phyloP scores from a whole-genome alignment of 495 filamentous ascomycete genomes.

The Pyrenopolyporus hunteri region DNA sequence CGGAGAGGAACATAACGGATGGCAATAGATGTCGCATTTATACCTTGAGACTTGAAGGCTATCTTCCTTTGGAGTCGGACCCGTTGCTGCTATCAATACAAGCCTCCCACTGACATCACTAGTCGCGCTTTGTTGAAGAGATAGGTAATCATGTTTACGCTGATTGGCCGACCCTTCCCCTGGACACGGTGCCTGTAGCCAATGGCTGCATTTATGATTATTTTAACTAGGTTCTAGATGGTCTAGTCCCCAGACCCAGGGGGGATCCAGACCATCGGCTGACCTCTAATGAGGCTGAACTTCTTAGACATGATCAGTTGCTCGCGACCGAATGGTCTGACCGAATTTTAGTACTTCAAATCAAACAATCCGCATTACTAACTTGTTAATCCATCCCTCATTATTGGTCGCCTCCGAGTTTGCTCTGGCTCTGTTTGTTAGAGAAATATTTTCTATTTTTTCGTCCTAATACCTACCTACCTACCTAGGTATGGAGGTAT shows the following conservation, averaged over 20 bases:
- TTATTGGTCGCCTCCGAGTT: slow-evolving; percentile 13
- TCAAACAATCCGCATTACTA: background rate
- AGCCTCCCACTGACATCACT: slow-evolving; percentile 32
- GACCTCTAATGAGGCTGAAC: slow-evolving; percentile 17
- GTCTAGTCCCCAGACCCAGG: background rate
- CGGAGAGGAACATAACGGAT: too few species aligned
- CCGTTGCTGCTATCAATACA: background rate
- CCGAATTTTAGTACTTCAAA: background rate
- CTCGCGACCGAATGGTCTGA: slow-evolving; percentile 13
- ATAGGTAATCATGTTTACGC: slow-evolving; percentile 31
- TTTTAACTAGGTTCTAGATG: slow-evolving; percentile 1
- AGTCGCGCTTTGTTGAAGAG: slow-evolving; percentile 2
- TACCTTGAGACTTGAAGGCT: too few species aligned
- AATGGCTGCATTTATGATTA: slow-evolving; percentile 31
- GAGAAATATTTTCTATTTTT: background rate
- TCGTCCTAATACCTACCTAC: background rate
- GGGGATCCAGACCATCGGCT: slow-evolving; percentile 18
- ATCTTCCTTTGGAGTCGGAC: too few species aligned
- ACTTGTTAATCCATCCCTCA: background rate
- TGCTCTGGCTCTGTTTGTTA: slow-evolving; percentile 1
- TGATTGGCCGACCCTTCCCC: slow-evolving; percentile 20
- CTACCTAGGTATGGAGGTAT: too few species aligned
- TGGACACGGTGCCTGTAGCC: background rate
- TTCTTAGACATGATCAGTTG: slow-evolving; percentile 5
- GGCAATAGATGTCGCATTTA: too few species aligned